Conservation (phyloP, 2,329 filamentous ascomycete species). For the Sporothrix globosa region DNA sequence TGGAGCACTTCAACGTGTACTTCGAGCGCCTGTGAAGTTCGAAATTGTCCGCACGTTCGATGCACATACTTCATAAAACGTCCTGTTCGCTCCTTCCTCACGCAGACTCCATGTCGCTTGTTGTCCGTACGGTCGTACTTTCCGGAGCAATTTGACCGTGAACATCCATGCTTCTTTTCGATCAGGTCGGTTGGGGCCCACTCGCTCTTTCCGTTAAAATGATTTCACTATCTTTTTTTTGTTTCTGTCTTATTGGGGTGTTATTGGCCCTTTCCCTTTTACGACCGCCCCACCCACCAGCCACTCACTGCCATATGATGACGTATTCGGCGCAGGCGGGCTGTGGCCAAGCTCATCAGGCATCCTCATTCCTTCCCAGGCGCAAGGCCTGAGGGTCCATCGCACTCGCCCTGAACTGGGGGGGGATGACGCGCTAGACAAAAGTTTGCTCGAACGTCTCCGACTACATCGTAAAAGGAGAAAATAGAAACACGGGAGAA, state of each 20-base stretch:
- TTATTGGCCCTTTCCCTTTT: not conserved
- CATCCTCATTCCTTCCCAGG: slow-evolving; percentile 3
- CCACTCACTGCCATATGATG: slow-evolving; percentile 22
- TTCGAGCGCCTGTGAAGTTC: not conserved
- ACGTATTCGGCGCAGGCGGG: slow-evolving; percentile 17
- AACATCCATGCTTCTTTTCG: slow-evolving; percentile 6
- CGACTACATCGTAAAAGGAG: not conserved
- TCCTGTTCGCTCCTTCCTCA: slow-evolving; percentile 6
- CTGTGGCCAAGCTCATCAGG: not conserved
- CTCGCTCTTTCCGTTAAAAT: slow-evolving; percentile 12
- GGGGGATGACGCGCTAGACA: not conserved
- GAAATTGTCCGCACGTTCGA: no score
- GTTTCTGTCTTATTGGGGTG: not conserved
- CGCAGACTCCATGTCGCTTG: not conserved
- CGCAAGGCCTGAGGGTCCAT: not conserved
- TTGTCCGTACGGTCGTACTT: not conserved
- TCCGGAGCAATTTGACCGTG: not conserved
- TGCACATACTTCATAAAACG: no score
- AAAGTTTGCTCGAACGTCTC: not conserved
- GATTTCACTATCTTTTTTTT: not conserved
- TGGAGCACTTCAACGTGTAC: not conserved
- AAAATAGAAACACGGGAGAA: slow-evolving; percentile 1
- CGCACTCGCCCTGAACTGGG: not conserved
- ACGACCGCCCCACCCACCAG: not conserved
- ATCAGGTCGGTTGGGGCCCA: not conserved